Base-by-base conservation (phyloP, 768 basidiomycete species). In the Leccinum variicolor region DNA sequence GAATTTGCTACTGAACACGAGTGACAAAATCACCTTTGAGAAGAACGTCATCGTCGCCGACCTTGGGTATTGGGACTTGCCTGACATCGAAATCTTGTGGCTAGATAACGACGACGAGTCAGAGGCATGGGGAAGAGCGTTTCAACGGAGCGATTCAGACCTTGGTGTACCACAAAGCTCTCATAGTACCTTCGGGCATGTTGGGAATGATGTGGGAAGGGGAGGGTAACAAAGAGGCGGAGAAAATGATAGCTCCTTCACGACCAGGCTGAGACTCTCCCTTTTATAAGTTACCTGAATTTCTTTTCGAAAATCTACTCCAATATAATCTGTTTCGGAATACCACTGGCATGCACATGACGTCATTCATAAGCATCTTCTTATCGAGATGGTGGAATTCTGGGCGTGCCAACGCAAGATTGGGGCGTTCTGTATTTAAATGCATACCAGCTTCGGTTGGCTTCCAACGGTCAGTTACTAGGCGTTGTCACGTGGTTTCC, bases 81-180 rank as follows among this genome's bases (percentile, higher is more conserved):
- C 77, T 84, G 57, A 90, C 77, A 55, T 83, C 81, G 63, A 90
- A 91, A 51, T 89, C 71, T 64, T 76, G 74, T 54, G 89, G 84
- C 86, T 89, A 64, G 60, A 69, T 43, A 51, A 57, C 25, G 52
- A 43, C 41, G 46, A 51, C 45, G 19, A 11, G 46, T 70, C 46
- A 63, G 60, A 62, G 31, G 11, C 21, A 51, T 4, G 51, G 46
- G 54, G 48, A 25, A 23, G 50, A 28, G 15, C n/a, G 10, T 33
- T 47, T 19, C 47, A 19, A 67, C 6, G 58, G 6, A 3, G 75
- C 3, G 45, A 14, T 23, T 43, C n/a, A 39, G 62, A 89, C 89
- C 60, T 78, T 78, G 65, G 79, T 80, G 75, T 90, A 92, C 76
- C 81, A 90, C 63, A 90, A 74, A 17, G 89, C 89, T 72, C 83